These are phyloP conservation scores for Mortierella sp. DNA, from an alignment of 371 early-diverging fungal genomes.

Conservation along the genomic window DNA sequence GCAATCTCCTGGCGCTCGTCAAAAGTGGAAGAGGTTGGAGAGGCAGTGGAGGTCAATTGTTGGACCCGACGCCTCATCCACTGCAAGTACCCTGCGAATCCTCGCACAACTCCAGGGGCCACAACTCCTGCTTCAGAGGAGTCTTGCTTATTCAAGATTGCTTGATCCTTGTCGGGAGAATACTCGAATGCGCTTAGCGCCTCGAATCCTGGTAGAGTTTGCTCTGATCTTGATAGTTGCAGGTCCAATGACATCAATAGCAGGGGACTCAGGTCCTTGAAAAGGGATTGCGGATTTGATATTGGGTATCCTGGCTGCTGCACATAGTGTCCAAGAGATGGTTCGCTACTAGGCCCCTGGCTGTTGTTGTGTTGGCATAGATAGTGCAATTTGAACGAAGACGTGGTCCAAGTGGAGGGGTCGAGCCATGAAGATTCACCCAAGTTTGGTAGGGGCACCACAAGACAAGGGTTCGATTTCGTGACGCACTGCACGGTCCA, in stretches of 20 bases:
- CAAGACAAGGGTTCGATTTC: neutral
- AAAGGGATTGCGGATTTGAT: neutral
- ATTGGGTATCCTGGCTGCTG: conserved; percentile 4
- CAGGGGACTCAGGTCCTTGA: neutral
- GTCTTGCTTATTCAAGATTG: no score
- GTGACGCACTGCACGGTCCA: no score
- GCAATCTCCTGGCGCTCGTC: neutral
- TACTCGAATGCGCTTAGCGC: neutral
- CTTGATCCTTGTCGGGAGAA: conserved; percentile 1
- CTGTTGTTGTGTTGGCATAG: conserved; percentile 1
- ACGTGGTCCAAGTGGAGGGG: neutral
- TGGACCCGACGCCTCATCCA: conserved; percentile 7
- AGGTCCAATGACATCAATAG: neutral
- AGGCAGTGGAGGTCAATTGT: neutral
- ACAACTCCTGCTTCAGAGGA: neutral
- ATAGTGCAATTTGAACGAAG: conserved; percentile 5
- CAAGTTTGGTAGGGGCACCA: neutral
- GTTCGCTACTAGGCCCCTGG: neutral
- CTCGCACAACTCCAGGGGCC: neutral
- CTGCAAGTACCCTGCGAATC: neutral
- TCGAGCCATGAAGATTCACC: neutral
- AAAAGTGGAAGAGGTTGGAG: neutral
- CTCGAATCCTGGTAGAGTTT: neutral
- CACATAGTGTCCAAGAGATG: conserved; percentile 6
- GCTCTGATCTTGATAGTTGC: neutral